A percentile compares a stretch with the other conserved stretches of the same genome.
Conservation (phyloP, 129 eudicot species). For the Escallonia herrerae region DNA sequence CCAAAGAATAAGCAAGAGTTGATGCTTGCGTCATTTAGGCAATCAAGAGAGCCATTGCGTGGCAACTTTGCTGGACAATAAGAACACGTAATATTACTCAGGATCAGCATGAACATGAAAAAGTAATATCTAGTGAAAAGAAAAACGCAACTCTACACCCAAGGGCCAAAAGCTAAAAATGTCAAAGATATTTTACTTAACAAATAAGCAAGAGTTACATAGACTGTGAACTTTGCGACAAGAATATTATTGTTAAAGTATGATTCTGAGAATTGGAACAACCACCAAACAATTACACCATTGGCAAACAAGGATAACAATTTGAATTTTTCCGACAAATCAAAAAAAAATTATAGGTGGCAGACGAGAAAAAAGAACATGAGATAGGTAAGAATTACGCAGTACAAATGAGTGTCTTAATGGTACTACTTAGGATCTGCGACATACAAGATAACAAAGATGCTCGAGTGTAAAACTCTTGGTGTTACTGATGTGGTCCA, state of each 20-base stretch:
- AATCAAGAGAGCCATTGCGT: not conserved
- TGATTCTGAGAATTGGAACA: too few relatives aligned
- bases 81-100: too few relatives aligned
- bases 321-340: too few relatives aligned
- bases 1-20: not conserved
- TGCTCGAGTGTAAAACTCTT: slow-evolving; percentile 94
- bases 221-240: too few relatives aligned
- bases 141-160: not conserved
- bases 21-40: not conserved
- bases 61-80: not conserved
- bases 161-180: not conserved
- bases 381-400: too few relatives aligned
- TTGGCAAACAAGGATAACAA: too few relatives aligned
- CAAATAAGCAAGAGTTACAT: too few relatives aligned
- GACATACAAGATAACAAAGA: slow-evolving; percentile 76
- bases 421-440: not conserved
- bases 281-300: too few relatives aligned
- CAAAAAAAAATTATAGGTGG: too few relatives aligned
- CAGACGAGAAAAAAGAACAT: too few relatives aligned
- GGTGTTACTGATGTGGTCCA: slow-evolving; percentile 84
- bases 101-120: not conserved
- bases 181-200: not conserved
- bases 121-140: not conserved
- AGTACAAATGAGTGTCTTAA: not conserved
- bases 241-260: too few relatives aligned